Percentiles rank a stretch among this genome's conserved stretches.
phyloP scores from a whole-genome alignment of 768 basidiomycete species.

The Leccinum imitatum region DNA sequence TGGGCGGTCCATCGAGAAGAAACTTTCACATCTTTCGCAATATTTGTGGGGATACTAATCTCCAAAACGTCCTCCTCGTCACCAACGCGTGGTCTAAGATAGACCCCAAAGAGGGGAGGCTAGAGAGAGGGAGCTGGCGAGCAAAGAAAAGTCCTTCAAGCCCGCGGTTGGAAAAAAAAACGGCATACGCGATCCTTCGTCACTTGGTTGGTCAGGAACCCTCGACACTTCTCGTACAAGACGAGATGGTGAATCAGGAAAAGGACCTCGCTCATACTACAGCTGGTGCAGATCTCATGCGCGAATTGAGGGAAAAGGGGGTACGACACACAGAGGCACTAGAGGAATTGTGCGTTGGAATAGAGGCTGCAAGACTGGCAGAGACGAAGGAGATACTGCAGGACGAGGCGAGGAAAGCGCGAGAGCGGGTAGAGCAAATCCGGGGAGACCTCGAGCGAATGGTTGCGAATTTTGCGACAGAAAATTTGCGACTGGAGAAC shows the following conservation, averaged over 20 bases:
- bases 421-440: constrained; percentile 40
- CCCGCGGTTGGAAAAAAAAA: constrained; percentile 37
- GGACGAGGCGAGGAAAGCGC: constrained; percentile 41
- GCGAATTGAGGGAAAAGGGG: constrained; percentile 46
- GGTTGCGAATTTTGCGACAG: constrained; percentile 35
- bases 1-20: constrained; percentile 48
- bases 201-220: constrained; percentile 41
- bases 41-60: constrained; percentile 48
- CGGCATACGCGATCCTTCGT: constrained; percentile 45
- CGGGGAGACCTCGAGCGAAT: constrained; percentile 41
- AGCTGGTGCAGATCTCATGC: constrained; percentile 50
- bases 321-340: constrained; percentile 47
- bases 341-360: constrained; percentile 42
- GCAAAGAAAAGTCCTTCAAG: constrained; percentile 47
- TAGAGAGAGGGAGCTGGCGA: constrained; percentile 45
- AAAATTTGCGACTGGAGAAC: constrained; percentile 32
- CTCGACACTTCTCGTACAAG: constrained; percentile 48
- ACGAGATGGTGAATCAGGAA: constrained; percentile 51
- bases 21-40: constrained; percentile 51
- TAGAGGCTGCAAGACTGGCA: constrained; percentile 41
- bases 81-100: constrained; percentile 55
- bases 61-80: constrained; percentile 48
- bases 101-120: constrained; percentile 31
- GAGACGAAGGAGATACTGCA: constrained; percentile 43
- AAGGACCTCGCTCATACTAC: constrained; percentile 50